These are phyloP conservation scores for Ogataea henricii DNA, from an alignment of 805 yeast genomes.

Conservation along the genomic window DNA sequence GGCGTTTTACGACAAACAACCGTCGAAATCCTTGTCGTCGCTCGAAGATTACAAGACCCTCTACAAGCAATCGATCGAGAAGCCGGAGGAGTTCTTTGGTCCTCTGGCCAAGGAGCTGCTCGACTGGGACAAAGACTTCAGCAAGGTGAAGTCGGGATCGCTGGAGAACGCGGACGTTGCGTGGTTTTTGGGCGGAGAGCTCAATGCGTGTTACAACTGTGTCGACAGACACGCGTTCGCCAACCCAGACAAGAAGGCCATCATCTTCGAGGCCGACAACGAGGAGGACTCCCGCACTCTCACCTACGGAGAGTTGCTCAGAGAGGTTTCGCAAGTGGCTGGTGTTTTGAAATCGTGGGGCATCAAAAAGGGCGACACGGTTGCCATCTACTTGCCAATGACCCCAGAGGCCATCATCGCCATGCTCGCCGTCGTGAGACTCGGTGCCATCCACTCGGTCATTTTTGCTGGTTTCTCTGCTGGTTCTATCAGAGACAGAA, in stretches of 20 bases:
- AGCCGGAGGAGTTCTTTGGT: conserved; percentile 83
- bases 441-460: conserved; percentile 96
- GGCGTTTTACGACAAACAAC: conserved; percentile 59
- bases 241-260: conserved; percentile 81
- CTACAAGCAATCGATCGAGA: conserved; percentile 72
- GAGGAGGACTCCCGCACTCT: conserved; percentile 69
- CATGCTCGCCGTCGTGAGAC: conserved; percentile 88
- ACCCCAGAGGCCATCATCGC: conserved; percentile 94
- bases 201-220: conserved; percentile 91
- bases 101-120: conserved; percentile 70
- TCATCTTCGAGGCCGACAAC: conserved; percentile 94
- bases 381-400: conserved; percentile 96
- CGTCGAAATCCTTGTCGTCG: conserved; percentile 57
- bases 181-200: conserved; percentile 92
- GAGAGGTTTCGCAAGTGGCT: conserved; percentile 84
- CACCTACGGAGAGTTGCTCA: conserved; percentile 84
- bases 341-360: conserved; percentile 84
- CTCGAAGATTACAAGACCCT: conserved; percentile 68
- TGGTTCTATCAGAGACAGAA: conserved; percentile 88
- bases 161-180: conserved; percentile 78
- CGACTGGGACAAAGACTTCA: conserved; percentile 79
- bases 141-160: conserved; percentile 62
- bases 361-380: conserved; percentile 91
- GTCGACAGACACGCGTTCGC: conserved; percentile 93
- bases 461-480: conserved; percentile 96